Base-by-base conservation (phyloP, 495 filamentous ascomycete genomes). In the Polyplosphaeria fusca region DNA sequence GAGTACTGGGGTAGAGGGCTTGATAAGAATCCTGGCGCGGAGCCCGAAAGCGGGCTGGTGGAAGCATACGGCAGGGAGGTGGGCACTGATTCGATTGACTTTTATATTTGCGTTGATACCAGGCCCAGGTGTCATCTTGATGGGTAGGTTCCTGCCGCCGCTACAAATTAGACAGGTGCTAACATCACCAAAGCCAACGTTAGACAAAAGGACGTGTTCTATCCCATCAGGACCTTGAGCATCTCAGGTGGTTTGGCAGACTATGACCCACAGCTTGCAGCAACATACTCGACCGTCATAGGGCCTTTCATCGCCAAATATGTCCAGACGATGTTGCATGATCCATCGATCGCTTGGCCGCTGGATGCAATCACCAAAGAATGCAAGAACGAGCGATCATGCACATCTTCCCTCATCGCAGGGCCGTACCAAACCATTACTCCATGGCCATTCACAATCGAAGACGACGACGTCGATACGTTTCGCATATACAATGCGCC, bases 121-220 rank as follows among this genome's bases (percentile, higher is more conserved):
- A 16, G 55, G 55, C 2, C 55, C 55, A 16, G 55, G 55, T 1
- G 52, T 58, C 19, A 58, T 58, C n/a, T 41, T 58, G 25, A 44
- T 52, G 39, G 42, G 53, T 57, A 47, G 20, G 40, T 13, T n/a
- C 1, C 14, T 19, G 4, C 26, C 24, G 7, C 16, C 42, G 26
- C 26, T 4, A 25, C 23, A 23, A 2, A 5, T 38, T 3, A 3
- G 1, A 20, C 27, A 2, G 11, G 27, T 18, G 12, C 3, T 24
- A 30, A 47, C 5, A 27, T 39, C 5, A 50, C 12, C 9, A 3
- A n/a, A 57, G 55, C 55, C 13, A 49, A 49, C 19, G 26, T 58
- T 39, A 9, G 7, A 2, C 55, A 43, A 12, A 50, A 32, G 16
- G 11, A 43, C 3, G 20, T 58, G 16, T 51, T 41, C 26, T 51